Percentiles rank a stretch among this genome's conserved stretches.
Conservation (phyloP, 2,329 filamentous ascomycete genomes). For the Davidsoniella neocaledoniae region DNA sequence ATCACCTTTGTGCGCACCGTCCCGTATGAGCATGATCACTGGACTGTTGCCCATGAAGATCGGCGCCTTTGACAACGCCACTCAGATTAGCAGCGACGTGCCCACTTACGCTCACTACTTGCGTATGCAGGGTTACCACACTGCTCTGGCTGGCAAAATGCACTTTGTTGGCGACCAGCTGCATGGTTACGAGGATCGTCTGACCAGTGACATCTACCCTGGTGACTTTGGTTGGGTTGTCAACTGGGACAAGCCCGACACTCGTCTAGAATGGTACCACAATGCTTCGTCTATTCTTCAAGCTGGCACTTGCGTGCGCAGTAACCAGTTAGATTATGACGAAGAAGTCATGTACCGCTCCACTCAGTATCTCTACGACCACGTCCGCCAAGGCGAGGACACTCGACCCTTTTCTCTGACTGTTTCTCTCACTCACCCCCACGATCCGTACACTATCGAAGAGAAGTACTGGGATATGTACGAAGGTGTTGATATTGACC, state of each 20-base stretch:
- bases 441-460: conserved; percentile 89
- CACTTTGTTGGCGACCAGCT: conserved; percentile 92
- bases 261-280: conserved; percentile 85
- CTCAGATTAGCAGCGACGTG: conserved; percentile 64
- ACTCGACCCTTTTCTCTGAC: conserved; percentile 74
- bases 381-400: conserved; percentile 61
- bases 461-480: conserved; percentile 89
- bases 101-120: conserved; percentile 91
- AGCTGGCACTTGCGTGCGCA: conserved; percentile 72
- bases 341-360: conserved; percentile 91
- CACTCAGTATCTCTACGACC: conserved; percentile 77
- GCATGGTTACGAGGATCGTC: conserved; percentile 79
- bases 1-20: conserved; percentile 80
- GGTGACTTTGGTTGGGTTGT: conserved; percentile 90
- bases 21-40: conserved; percentile 86
- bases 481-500: conserved; percentile 69
- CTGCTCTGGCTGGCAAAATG: conserved; percentile 87
- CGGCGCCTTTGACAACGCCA: conserved; percentile 79
- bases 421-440: conserved; percentile 81
- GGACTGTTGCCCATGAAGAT: conserved; percentile 85
- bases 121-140: conserved; percentile 71
- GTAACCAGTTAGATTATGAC: conserved; percentile 91
- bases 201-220: conserved; percentile 93
- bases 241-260: conserved; percentile 84
- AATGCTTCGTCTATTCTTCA: conserved; percentile 88